These are phyloP conservation scores for Malassezia psittaci DNA, from an alignment of 1,284 basidiomycete genomes.

Conservation along the genomic window DNA sequence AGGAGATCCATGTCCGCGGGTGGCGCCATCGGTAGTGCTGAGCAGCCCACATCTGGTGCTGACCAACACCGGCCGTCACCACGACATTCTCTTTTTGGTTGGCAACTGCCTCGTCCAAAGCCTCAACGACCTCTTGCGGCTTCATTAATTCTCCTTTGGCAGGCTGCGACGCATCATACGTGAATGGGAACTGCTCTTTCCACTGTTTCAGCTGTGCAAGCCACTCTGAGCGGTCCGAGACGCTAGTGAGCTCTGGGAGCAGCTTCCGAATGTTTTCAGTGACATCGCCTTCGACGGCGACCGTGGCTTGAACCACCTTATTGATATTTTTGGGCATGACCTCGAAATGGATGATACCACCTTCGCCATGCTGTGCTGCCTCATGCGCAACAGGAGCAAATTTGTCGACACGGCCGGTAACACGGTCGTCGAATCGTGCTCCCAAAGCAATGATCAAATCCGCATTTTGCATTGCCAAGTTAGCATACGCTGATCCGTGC, in stretches of 20 bases:
- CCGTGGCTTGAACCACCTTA: conserved; percentile 90
- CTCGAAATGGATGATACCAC: conserved; percentile 98
- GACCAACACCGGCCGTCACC: conserved; percentile 87
- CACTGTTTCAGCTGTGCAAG: conserved; percentile 59
- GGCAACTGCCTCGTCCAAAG: conserved; percentile 60
- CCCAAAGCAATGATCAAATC: conserved; percentile 96
- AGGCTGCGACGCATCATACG: conserved; percentile 60
- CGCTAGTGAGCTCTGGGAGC: conserved; percentile 56
- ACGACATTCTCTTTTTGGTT: conserved; percentile 76
- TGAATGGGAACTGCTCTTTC: conserved; percentile 86
- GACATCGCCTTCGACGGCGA: conserved; percentile 89
- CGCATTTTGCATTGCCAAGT: conserved; percentile 91
- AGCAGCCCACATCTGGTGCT: conserved; percentile 99
- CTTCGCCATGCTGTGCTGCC: conserved; percentile 72
- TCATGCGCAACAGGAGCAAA: conserved; percentile 84
- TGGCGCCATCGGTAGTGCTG: conserved; percentile 84
- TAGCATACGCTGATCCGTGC: conserved; percentile 96
- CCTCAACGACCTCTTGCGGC: conserved; percentile 92
- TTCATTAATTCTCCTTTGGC: conserved; percentile 64
- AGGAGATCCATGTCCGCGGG: conserved; percentile 81
- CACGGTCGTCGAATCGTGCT: conserved; percentile 92
- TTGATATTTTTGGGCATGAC: conserved; percentile 98
- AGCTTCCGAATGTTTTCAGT: conserved; percentile 69
- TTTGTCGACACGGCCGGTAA: conserved; percentile 78
- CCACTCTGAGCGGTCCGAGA: conserved; percentile 60